phyloP scores from a whole-genome alignment of 768 basidiomycete species.

The Xerocomus potaroensis region DNA sequence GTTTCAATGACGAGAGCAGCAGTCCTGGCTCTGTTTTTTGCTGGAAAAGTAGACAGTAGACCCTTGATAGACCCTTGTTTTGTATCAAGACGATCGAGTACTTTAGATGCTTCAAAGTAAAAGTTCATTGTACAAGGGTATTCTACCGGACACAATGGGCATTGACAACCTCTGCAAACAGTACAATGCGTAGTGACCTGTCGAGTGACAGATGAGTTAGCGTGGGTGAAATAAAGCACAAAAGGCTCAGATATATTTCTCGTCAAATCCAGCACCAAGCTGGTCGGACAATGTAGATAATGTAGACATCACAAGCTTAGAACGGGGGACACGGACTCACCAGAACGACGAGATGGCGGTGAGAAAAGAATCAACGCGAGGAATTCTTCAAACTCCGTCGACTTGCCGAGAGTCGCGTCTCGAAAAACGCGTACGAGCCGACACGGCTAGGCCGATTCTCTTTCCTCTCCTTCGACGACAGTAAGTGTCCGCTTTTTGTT shows the following conservation, averaged over 20 bases:
- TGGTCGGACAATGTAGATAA: conserved; percentile 95
- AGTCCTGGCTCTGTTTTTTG: conserved; percentile 71
- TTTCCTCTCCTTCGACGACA: conserved; percentile 14
- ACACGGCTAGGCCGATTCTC: not conserved
- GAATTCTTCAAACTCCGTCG: conserved; percentile 31
- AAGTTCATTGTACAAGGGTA: conserved; percentile 71
- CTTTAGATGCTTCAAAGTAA: conserved; percentile 85
- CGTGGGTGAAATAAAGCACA: conserved; percentile 5
- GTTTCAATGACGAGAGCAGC: conserved; percentile 92
- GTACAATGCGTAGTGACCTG: conserved; percentile 21
- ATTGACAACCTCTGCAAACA: conserved; percentile 22
- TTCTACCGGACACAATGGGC: conserved; percentile 24
- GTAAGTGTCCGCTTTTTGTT: conserved; percentile 21
- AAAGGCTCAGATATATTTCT: conserved; percentile 30
- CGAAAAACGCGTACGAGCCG: conserved; percentile 15
- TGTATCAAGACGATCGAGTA: conserved; percentile 80
- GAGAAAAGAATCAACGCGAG: not conserved
- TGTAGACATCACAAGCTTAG: conserved; percentile 48
- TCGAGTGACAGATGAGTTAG: conserved; percentile 31
- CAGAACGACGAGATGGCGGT: not conserved
- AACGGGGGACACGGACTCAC: conserved; percentile 17
- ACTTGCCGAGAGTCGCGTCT: conserved; percentile 28
- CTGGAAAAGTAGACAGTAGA: conserved; percentile 65
- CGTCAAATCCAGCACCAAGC: conserved; percentile 48
- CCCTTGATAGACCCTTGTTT: conserved; percentile 94